Conservation (phyloP, 108 stramenopile species). For the Schizochytrium sp. region DNA sequence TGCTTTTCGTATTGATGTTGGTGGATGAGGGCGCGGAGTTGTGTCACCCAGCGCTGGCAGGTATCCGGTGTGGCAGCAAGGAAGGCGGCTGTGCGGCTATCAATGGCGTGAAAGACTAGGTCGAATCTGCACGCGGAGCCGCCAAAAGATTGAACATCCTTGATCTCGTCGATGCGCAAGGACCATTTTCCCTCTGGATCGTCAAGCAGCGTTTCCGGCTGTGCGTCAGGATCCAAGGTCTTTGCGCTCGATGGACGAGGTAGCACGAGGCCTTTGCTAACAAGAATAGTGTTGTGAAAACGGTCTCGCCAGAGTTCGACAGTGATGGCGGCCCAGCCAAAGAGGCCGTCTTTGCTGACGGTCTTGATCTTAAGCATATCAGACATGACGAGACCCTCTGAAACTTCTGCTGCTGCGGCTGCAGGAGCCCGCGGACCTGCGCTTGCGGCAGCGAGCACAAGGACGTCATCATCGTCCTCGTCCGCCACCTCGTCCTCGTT, state of each 20-base stretch:
- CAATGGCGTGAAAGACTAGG: not conserved
- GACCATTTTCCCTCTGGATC: not conserved
- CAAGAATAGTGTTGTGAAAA: not conserved
- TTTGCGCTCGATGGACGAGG: not conserved
- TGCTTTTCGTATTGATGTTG: not conserved
- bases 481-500: too few species aligned
- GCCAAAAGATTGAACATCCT: not conserved
- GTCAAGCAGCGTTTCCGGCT: not conserved
- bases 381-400: not conserved
- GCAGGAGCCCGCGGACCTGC: not conserved
- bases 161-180: not conserved
- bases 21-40: not conserved
- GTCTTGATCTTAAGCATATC: not conserved
- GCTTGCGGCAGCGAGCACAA: not conserved
- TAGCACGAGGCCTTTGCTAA: not conserved
- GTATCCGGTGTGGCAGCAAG: not conserved
- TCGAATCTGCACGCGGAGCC: not conserved
- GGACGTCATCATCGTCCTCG: too few species aligned
- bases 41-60: not conserved
- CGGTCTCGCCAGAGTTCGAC: not conserved
- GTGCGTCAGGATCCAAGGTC: not conserved
- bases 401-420: not conserved
- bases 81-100: not conserved
- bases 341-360: not conserved
- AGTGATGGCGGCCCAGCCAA: not conserved